Conservation (phyloP, 352 stramenopile genomes). For the Phytophthora crassamura region DNA sequence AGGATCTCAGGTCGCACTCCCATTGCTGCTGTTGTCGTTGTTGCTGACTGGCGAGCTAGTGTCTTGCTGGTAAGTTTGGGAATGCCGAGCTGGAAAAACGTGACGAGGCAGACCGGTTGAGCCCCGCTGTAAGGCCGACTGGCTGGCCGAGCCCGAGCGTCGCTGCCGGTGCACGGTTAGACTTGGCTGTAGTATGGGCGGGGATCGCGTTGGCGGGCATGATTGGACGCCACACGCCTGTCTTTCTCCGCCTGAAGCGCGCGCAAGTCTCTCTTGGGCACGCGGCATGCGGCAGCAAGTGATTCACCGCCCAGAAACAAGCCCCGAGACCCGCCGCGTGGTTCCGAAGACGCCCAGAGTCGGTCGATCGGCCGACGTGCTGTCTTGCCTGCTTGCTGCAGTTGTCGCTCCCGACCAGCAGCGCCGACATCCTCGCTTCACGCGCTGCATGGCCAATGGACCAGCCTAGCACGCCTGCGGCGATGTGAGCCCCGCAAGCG, state of each 20-base stretch:
- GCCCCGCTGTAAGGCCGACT: too few species aligned
- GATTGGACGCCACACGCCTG: slow-evolving; percentile 10
- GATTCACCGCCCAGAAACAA: slow-evolving; percentile 22
- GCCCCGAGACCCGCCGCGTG: slow-evolving; percentile 9
- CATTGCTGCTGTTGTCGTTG: slow-evolving; percentile 28
- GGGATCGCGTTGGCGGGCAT: slow-evolving; percentile 1
- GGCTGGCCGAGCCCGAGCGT: slow-evolving; percentile 12
- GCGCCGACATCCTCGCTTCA: too few species aligned
- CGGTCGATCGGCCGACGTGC: background rate
- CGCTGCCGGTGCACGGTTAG: slow-evolving; percentile 12
- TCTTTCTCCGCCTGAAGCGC: slow-evolving; percentile 27
- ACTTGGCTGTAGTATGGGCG: slow-evolving; percentile 31
- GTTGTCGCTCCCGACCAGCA: too few species aligned
- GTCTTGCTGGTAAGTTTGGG: slow-evolving; percentile 22
- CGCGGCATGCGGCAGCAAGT: background rate
- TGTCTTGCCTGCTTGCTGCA: background rate
- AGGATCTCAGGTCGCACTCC: slow-evolving; percentile 34
- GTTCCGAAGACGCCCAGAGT: slow-evolving; percentile 14
- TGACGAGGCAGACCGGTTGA: slow-evolving; percentile 41
- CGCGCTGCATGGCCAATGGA: too few species aligned
- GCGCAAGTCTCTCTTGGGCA: background rate
- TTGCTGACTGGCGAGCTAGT: background rate
- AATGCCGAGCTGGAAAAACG: slow-evolving; percentile 44
- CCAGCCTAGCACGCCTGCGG: too few species aligned
- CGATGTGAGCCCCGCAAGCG: too few species aligned